Base-by-base conservation (phyloP, 116 monocot species). In the Dioscorea cayenensis region DNA sequence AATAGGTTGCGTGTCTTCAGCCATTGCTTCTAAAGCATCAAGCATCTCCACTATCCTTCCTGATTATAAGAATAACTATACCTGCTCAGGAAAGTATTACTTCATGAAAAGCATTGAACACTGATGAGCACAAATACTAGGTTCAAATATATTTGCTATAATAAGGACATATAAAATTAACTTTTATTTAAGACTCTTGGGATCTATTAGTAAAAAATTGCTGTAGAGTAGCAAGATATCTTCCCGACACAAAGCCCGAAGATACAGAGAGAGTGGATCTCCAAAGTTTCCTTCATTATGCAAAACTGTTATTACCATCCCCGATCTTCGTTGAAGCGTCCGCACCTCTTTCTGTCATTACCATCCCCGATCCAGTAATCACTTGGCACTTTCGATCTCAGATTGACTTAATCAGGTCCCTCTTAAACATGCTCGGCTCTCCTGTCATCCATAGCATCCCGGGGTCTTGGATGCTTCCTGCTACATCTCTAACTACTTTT, bases 231-330 rank as follows among this genome's bases (percentile, higher is more conserved):
- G 19, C 55, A 60, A 20, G 18, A 38, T 81, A 99, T 93, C 97
- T 86, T 97, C 97, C 77, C 90, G 84, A 60, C 93, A 99, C 76
- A 99, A 80, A 68, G 97, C 87, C 43, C 97, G 86, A 48, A 99
- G 82, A 85, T 99, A 99, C 58, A 99, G 94, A 78, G 97, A 99
- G 64, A 99, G 85, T 65, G 97, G 97, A 77, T 99, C 97, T 64
- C 94, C 97, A 79, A 71, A 83, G 5, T 91, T 88, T 60, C 97
- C 97, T 69, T 93, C 94, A 83, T 90, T 89, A 66, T 89, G 77
- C 74, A 99, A 76, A 77, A 84, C 74, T 22, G 77, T n/a, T n/a
- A n/a, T n/a, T n/a, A n/a, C n/a, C n/a, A n/a, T n/a, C n/a, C n/a
- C n/a, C n/a, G n/a, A n/a, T n/a, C n/a, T n/a, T n/a, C n/a, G n/a